Evolutionary conservation across 176 grass and related monocot species (phyloP).

Genomic region (Ensete glaucum): DNA sequence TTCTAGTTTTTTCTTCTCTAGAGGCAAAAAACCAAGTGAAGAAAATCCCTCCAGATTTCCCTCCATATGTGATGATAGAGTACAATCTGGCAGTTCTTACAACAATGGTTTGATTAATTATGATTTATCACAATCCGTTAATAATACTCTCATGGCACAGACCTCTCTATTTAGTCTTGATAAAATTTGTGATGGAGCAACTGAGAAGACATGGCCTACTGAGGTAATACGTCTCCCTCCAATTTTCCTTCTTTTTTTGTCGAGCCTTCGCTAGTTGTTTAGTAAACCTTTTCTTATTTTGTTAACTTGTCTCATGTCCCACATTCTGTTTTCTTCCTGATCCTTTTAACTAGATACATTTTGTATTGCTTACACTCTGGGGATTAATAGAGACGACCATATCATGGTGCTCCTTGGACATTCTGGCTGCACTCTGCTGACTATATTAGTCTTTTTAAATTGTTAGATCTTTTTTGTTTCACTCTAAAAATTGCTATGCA

Average conservation of each 20-base stretch:
- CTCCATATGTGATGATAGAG: slow-evolving; percentile 6
- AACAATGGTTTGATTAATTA: background rate
- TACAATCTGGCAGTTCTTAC: background rate
- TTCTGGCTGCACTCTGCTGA: slow-evolving; percentile 10
- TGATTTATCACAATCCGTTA: background rate
- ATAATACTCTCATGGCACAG: background rate
- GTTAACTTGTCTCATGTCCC: background rate
- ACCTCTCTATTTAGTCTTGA: background rate
- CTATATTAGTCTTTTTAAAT: background rate
- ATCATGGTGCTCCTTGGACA: too few species aligned
- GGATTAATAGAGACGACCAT: too few species aligned
- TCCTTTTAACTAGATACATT: too few species aligned
- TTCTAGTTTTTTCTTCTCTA: slow-evolving; percentile 72
- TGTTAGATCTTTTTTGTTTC: background rate
- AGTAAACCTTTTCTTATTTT: background rate
- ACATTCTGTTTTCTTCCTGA: too few species aligned
- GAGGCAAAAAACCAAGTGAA: slow-evolving; percentile 42
- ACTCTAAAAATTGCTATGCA: background rate
- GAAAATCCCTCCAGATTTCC: slow-evolving; percentile 27
- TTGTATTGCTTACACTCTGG: too few species aligned
- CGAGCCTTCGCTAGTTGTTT: background rate
- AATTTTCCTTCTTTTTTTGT: background rate
- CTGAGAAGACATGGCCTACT: background rate
- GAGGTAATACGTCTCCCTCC: background rate
- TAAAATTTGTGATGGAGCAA: background rate